Evolutionary conservation across 2,329 filamentous ascomycete species (phyloP).

Genomic region (Pseudopyrenochaeta lycopersici): DNA sequence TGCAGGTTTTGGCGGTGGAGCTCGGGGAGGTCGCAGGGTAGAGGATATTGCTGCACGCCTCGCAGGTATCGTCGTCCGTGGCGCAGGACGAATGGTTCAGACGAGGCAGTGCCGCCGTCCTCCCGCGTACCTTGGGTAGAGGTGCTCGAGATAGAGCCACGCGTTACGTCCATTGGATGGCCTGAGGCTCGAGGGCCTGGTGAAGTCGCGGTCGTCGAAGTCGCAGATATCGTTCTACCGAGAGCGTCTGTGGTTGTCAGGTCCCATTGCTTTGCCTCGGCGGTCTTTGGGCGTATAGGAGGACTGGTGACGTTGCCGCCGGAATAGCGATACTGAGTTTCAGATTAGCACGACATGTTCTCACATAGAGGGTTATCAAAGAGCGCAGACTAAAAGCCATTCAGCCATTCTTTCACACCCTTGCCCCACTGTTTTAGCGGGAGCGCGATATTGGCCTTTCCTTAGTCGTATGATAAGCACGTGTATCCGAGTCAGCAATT

Average conservation of each 20-base stretch:
- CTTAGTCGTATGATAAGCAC: constrained; percentile 45
- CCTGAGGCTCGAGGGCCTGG: constrained; percentile 20
- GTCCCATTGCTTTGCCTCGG: constrained; percentile 49
- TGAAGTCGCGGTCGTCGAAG: constrained; percentile 29
- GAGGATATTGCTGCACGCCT: constrained; percentile 77
- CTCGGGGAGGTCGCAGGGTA: constrained; percentile 87
- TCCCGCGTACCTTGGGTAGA: constrained; percentile 46
- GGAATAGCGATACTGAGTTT: constrained; percentile 45
- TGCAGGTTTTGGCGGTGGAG: constrained; percentile 87
- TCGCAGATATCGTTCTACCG: constrained; percentile 44
- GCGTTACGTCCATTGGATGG: constrained; percentile 46
- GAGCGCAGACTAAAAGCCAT: constrained; percentile 45
- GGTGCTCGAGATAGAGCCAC: constrained; percentile 50
- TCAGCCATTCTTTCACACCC: constrained; percentile 44
- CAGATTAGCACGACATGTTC: constrained; percentile 19
- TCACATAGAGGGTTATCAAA: constrained; percentile 5
- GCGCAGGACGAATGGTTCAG: constrained; percentile 68
- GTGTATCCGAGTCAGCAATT: constrained; percentile 34
- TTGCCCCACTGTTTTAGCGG: constrained; percentile 50
- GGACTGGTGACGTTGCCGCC: constrained; percentile 34
- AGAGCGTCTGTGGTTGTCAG: constrained; percentile 46
- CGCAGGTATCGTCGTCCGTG: constrained; percentile 86
- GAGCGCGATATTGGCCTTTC: constrained; percentile 44
- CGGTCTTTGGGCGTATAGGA: constrained; percentile 40
- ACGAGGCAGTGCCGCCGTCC: constrained; percentile 23